phyloP scores from a whole-genome alignment of 1,139 yeast species.

The Scheffersomyces insectosa region DNA sequence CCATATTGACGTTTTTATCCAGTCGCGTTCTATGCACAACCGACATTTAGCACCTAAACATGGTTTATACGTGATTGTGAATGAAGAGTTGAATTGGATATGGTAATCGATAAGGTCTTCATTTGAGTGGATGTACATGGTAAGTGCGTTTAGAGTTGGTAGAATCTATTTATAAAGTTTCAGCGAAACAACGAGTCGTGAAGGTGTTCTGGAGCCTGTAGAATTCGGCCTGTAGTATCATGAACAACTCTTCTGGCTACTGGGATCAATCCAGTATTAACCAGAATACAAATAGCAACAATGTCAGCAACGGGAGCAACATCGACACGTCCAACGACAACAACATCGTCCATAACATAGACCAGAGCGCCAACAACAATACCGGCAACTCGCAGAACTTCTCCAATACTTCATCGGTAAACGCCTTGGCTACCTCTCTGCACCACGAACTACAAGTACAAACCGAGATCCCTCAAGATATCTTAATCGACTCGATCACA shows the following conservation, averaged over 20 bases:
- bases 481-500: slow-evolving; percentile 34
- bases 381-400: background rate
- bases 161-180: too few species aligned
- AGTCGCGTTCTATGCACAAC: too few species aligned
- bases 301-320: background rate
- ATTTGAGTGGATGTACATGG: too few species aligned
- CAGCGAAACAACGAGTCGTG: too few species aligned
- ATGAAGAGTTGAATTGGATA: too few species aligned
- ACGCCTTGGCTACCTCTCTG: slow-evolving; percentile 8
- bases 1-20: too few species aligned
- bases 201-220: too few species aligned
- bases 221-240: background rate
- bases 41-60: too few species aligned
- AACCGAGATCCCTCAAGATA: slow-evolving; percentile 34
- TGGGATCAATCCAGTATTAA: slow-evolving; percentile 24
- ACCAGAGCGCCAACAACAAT: background rate
- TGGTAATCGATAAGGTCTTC: too few species aligned
- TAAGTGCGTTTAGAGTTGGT: too few species aligned
- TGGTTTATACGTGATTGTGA: too few species aligned
- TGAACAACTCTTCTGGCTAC: slow-evolving; percentile 30
- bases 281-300: background rate
- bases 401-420: slow-evolving; percentile 2
- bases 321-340: background rate
- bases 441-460: slow-evolving; percentile 36
- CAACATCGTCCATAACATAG: background rate